Evolutionary conservation across 352 stramenopile species (phyloP), one percentile per base, ranked within the genome.

Genomic region (Pythium periplocum): DNA sequence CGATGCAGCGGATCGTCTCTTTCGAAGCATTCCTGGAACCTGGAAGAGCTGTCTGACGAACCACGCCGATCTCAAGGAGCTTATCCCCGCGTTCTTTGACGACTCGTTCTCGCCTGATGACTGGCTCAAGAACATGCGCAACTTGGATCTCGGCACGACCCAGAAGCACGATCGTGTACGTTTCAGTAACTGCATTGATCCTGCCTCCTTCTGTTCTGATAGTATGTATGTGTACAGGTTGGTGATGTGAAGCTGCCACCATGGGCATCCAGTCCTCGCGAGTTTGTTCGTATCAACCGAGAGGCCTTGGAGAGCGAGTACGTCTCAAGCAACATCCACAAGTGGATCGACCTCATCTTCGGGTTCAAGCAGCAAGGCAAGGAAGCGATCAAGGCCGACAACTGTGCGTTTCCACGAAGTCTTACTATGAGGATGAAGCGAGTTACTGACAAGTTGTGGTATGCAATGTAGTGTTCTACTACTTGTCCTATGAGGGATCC

Each of bases 51-150:
- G 77, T 37, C 12, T 85, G 7, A 83, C 72, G 26, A 93, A 87
- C 45, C 86, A 96, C 35, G 88, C 90, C 1, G 97, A 99, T 68
- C 80, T 99, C 5, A 99, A 99, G 72, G 97, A 99, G 70, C 75
- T 99, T 9, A 99, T 97, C 37, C 97, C 97, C 1, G 97, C 99
- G 71, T 99, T 98, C 72, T 99, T 97, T 63, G 95, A 96, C 37
- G 87, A 86, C 17, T 75, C 86, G 33, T 74, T 96, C 6, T 54
- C 67, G 34, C 59, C 78, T 3, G 68, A 80, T 11, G 73, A 88
- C n/a, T 99, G 99, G 80, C 71, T 99, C 37, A 73, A 79, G 54
- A 99, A 99, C 67, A 62, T 56, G 0, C 98, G 98, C 56, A 80
- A 97, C 50, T 90, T 99, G 34, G 93, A 98, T 58, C 83, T 99